Conservation (phyloP, 1,139 yeast species). For the Ashbya aceris region DNA sequence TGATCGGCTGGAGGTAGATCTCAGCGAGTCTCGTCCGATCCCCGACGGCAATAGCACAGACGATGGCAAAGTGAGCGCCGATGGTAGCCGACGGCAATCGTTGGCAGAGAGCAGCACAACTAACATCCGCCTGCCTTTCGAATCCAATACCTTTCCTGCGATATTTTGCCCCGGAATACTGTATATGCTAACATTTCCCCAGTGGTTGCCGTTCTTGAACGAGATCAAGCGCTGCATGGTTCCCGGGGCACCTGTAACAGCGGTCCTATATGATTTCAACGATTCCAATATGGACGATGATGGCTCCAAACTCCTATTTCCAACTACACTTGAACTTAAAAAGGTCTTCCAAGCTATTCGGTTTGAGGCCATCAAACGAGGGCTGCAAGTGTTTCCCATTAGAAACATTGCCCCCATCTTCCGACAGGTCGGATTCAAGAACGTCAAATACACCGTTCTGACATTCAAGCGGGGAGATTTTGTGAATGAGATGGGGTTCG, state of each 20-base stretch:
- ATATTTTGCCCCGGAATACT: conserved; percentile 25
- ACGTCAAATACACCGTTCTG: conserved; percentile 22
- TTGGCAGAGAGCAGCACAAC: conserved; percentile 2
- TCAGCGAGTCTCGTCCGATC: background rate
- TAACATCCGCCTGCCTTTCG: conserved; percentile 22
- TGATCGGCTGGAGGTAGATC: conserved; percentile 8
- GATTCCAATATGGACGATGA: conserved; percentile 16
- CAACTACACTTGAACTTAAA: conserved; percentile 20
- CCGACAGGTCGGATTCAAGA: conserved; percentile 23
- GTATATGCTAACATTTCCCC: conserved; percentile 19
- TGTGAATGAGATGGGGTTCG: conserved; percentile 23
- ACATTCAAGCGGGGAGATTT: conserved; percentile 25
- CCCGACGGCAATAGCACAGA: background rate
- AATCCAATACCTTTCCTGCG: conserved; percentile 20
- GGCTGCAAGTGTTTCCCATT: conserved; percentile 24
- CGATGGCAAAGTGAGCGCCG: no score
- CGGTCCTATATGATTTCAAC: conserved; percentile 19
- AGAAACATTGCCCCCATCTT: conserved; percentile 19
- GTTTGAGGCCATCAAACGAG: conserved; percentile 22
- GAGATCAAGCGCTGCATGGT: conserved; percentile 22
- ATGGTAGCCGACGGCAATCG: no score
- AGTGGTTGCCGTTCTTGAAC: conserved; percentile 23
- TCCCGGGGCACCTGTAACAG: conserved; percentile 27
- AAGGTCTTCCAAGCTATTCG: conserved; percentile 19
- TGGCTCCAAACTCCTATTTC: conserved; percentile 10